phyloP scores from a whole-genome alignment of 306 rosid species.

The Fragaria ananassa region DNA sequence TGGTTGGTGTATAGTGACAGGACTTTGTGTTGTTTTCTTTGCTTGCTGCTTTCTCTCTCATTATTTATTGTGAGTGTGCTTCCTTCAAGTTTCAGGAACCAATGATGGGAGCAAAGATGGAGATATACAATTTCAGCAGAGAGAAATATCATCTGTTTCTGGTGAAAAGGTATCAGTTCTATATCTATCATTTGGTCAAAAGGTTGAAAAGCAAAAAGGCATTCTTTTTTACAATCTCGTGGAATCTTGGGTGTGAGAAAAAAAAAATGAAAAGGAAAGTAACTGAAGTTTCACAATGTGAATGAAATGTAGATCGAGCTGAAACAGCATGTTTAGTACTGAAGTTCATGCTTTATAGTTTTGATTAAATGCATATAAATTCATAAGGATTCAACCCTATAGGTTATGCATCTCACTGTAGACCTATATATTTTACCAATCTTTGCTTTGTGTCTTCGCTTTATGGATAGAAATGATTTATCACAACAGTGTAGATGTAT shows the following conservation, averaged over 20 bases:
- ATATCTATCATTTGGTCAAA: background rate
- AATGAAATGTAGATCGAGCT: background rate
- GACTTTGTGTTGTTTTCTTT: background rate
- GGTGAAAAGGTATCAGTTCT: conserved; percentile 51
- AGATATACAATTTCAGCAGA: conserved; percentile 36
- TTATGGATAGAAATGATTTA: background rate
- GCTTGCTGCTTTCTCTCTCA: too few relatives aligned
- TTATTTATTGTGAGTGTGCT: conserved; percentile 18
- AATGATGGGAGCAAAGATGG: conserved; percentile 32
- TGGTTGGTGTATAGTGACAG: conserved; percentile 41
- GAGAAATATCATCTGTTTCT: conserved; percentile 24
- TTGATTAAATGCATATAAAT: background rate
- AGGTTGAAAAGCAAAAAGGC: background rate
- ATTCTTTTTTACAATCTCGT: background rate
- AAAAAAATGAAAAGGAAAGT: background rate
- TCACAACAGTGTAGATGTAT: background rate
- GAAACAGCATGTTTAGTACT: background rate
- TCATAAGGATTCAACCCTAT: background rate
- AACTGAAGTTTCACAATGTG: background rate
- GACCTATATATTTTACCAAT: too few relatives aligned
- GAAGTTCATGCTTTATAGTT: background rate
- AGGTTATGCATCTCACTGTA: background rate
- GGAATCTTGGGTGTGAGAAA: background rate
- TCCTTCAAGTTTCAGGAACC: conserved; percentile 46
- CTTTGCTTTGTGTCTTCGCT: background rate